A percentile compares a stretch with the other conserved stretches of the same genome.
phyloP scores from a whole-genome alignment of 306 rosid genomes.

The Gillenia trifoliata region DNA sequence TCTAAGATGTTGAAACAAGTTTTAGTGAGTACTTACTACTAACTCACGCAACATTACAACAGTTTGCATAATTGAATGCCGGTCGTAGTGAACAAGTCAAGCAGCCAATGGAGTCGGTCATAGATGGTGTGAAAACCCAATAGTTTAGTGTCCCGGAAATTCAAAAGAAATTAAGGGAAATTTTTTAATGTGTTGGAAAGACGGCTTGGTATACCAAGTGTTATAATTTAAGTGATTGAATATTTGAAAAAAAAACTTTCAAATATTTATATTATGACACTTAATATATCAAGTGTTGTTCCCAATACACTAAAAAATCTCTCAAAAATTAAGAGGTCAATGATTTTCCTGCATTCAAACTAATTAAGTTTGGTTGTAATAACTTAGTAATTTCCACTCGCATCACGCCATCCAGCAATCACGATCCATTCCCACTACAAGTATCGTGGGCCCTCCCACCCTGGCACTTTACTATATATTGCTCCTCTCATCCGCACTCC shows the following conservation, averaged over 20 bases:
- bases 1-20: no score
- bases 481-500: background rate
- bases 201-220: no score
- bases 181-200: no score
- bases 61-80: background rate
- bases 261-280: no score
- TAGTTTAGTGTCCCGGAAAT: background rate
- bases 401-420: background rate
- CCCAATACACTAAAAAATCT: no score
- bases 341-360: background rate
- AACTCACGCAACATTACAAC: background rate
- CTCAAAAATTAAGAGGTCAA: no score
- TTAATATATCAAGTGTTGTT: no score
- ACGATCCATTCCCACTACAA: background rate
- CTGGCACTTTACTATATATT: background rate
- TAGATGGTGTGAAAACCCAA: background rate
- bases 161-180: no score
- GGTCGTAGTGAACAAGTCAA: constrained; percentile 13
- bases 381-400: constrained; percentile 7
- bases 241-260: no score
- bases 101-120: constrained; percentile 14
- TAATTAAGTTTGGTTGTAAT: background rate
- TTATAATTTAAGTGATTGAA: no score
- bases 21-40: no score
- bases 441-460: background rate